A percentile compares a stretch with the other conserved stretches of the same genome.
Conservation (phyloP, 805 yeast genomes). For the Lipomyces chichibuensis region DNA sequence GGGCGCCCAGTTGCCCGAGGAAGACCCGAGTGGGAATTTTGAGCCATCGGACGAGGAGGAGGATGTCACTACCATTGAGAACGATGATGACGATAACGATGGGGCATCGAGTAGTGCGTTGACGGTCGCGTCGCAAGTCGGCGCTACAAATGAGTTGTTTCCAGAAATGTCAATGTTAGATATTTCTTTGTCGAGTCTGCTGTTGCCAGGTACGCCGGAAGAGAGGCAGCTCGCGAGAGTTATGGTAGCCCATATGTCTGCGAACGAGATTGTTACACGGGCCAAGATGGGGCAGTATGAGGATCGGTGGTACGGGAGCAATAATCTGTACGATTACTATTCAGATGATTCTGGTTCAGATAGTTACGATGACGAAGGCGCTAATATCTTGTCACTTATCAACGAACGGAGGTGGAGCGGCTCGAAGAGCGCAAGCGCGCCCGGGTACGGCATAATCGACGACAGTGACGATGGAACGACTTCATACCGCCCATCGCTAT, state of each 20-base stretch:
- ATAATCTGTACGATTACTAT: conserved; percentile 12
- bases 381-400: conserved; percentile 20
- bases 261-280: conserved; percentile 28
- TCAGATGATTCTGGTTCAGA: conserved; percentile 37
- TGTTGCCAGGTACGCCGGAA: conserved; percentile 27
- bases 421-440: conserved; percentile 1
- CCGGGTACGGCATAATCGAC: conserved; percentile 9
- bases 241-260: conserved; percentile 29
- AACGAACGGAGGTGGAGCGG: conserved; percentile 15
- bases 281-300: conserved; percentile 13
- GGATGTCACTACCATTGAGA: conserved; percentile 31
- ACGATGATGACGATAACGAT: conserved; percentile 35
- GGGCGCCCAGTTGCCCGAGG: conserved; percentile 81
- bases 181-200: conserved; percentile 20
- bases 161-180: conserved; percentile 31
- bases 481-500: conserved; percentile 40
- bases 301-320: conserved; percentile 3
- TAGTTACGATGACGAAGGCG: conserved; percentile 19
- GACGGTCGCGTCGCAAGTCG: conserved; percentile 8
- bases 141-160: conserved; percentile 14
- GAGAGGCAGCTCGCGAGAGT: conserved; percentile 26
- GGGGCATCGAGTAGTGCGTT: conserved; percentile 14
- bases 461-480: conserved; percentile 21
- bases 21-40: conserved; percentile 34
- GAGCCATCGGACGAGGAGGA: conserved; percentile 28